Percentiles rank a stretch among this genome's conserved stretches.
These are phyloP conservation scores for Rutstroemia sp. DNA, from an alignment of 2,329 filamentous ascomycete genomes.

Conservation along the genomic window DNA sequence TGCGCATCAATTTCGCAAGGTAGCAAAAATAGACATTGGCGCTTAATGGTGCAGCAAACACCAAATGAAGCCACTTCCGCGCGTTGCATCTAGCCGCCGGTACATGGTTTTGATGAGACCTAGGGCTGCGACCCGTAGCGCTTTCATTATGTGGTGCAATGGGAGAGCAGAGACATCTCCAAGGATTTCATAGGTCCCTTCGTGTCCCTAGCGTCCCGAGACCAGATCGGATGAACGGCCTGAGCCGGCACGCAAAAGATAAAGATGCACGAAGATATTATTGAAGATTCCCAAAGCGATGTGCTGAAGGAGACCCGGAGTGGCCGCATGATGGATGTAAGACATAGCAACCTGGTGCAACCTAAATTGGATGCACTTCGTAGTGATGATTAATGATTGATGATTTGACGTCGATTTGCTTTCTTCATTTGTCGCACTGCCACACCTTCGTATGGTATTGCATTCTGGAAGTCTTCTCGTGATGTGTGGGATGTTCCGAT, in stretches of 20 bases:
- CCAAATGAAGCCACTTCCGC: constrained; percentile 1
- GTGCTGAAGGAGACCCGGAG: not conserved
- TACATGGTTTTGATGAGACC: constrained; percentile 5
- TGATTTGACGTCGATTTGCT: not conserved
- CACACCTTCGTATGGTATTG: constrained; percentile 1
- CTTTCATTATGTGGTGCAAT: not conserved
- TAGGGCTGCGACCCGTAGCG: not conserved
- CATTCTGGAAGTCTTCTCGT: constrained; percentile 1
- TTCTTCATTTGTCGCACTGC: constrained; percentile 1
- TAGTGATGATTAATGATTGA: not conserved
- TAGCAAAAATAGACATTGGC: constrained; percentile 3
- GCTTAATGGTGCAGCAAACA: constrained; percentile 3
- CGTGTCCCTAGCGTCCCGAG: too few species aligned
- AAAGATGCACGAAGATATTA: not conserved
- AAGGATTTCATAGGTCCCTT: too few species aligned
- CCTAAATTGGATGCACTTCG: not conserved
- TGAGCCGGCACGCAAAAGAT: not conserved
- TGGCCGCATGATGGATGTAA: constrained; percentile 9
- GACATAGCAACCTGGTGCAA: not conserved
- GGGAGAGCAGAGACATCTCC: not conserved
- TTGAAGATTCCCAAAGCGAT: not conserved
- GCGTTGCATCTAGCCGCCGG: constrained; percentile 7
- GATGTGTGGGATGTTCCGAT: not conserved
- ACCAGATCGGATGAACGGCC: too few species aligned
- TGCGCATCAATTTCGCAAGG: not conserved